Conservation (phyloP, 805 yeast genomes). For the Pichia eremophila region DNA sequence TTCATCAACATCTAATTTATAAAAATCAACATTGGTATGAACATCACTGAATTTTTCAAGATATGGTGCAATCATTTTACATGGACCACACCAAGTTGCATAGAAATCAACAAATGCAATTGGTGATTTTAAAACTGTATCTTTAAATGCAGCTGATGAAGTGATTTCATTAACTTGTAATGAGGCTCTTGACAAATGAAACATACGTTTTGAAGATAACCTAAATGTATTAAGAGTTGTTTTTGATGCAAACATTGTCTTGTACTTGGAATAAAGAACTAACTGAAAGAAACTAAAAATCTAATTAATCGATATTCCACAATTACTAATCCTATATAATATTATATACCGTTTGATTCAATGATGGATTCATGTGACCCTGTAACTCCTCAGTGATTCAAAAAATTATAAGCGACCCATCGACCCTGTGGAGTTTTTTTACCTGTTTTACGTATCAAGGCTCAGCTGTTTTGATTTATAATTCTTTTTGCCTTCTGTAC, state of each 20-base stretch:
- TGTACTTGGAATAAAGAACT: no score
- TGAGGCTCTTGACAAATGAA: conserved; percentile 2
- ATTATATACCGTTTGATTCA: no score
- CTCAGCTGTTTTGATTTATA: no score
- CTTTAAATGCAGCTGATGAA: conserved; percentile 28
- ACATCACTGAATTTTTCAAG: conserved; percentile 35
- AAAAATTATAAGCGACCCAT: no score
- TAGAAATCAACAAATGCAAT: conserved; percentile 53
- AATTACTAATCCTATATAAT: no score
- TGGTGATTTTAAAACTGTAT: conserved; percentile 27
- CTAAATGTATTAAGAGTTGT: not conserved
- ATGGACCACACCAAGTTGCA: conserved; percentile 77
- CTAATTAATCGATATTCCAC: no score
- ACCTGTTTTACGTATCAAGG: no score
- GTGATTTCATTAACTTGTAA: conserved; percentile 26
- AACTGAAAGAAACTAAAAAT: no score
- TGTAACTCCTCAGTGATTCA: no score
- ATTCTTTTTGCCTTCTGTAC: no score
- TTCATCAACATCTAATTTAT: conserved; percentile 64
- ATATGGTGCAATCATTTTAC: conserved; percentile 59
- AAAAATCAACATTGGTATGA: conserved; percentile 45
- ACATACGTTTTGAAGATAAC: not conserved
- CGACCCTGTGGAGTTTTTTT: no score
- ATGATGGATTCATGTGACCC: no score
- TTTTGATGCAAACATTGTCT: conserved; percentile 1